Percentiles rank a stretch among this genome's conserved stretches.
Evolutionary conservation across 2,329 filamentous ascomycete genomes (phyloP).

Genomic region (Phialophora verrucosa): DNA sequence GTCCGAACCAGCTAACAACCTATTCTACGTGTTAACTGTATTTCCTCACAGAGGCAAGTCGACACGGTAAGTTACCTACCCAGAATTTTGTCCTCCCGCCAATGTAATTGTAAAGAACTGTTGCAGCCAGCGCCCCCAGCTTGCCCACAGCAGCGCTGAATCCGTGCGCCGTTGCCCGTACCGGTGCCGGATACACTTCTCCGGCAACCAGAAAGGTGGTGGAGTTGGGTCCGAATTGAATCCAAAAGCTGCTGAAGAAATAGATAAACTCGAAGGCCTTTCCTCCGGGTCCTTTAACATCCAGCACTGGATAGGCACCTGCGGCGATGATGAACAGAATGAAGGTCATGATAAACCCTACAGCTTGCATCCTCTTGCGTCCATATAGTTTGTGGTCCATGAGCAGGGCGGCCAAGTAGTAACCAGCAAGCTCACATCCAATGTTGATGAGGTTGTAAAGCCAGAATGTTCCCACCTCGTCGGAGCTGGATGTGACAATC

Average conservation of each 20-base stretch:
- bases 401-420: constrained; percentile 69
- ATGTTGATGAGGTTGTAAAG: constrained; percentile 76
- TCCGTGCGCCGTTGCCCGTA: constrained; percentile 94
- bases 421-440: neutral
- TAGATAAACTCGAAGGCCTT: constrained; percentile 92
- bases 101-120: neutral
- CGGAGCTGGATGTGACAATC: constrained; percentile 73
- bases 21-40: neutral
- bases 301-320: neutral
- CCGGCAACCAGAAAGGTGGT: constrained; percentile 96
- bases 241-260: constrained; percentile 97
- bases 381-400: constrained; percentile 97
- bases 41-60: neutral
- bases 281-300: constrained; percentile 1
- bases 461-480: constrained; percentile 77
- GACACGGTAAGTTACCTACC: neutral
- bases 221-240: constrained; percentile 95
- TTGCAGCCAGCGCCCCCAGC: neutral
- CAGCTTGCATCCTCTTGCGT: constrained; percentile 92
- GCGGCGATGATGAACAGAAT: constrained; percentile 59
- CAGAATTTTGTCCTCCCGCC: neutral
- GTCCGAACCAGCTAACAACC: constrained; percentile 80
- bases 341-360: constrained; percentile 92
- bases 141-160: constrained; percentile 51
- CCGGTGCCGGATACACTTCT: constrained; percentile 90